Evolutionary conservation across 768 basidiomycete genomes (phyloP), one percentile per base, ranked within the genome.

Genomic region (Mycena capillaripes): DNA sequence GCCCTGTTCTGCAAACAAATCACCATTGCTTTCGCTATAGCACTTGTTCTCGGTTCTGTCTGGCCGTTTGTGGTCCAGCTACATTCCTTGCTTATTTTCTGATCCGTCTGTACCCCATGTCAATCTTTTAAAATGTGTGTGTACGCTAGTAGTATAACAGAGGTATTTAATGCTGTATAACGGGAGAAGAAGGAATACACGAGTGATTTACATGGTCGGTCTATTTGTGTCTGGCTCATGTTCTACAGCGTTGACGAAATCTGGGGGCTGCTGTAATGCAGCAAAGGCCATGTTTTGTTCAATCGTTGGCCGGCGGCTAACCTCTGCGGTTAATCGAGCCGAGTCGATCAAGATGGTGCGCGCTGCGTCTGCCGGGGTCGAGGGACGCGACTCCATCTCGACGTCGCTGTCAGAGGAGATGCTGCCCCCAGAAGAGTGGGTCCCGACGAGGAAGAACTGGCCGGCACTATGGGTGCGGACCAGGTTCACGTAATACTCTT

Each of bases 401-500:
- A 82, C 77, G 72, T 91, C 89, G 79, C 89, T 90, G 76, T 90
- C 89, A 61, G 83, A 84, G 8, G 86, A 86, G 29, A 80, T 76
- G 73, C 80, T 81, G 36, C 76, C 78, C 46, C 83, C 80, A 34
- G 81, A 80, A 38, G 85, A 83, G 65, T 85, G 81, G 46, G 85
- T 78, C 25, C 89, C 89, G 38, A 81, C 81, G 77, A 93, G 87
- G 72, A 84, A 81, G 78, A 86, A 94, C 68, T 81, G 82, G 71
- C 89, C 90, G 27, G 83, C 83, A 80, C 90, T 93, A 80, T 97
- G 93, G 14, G 95, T 95, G 67, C 93, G 90, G 69, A 97, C 93
- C 79, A 98, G 93, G 80, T 95, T 97, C 84, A 94, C 87, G 86
- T 97, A 98, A 83, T 97, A 98, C 78, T 95, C 92, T 82, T 98